These are phyloP conservation scores for Xylaria acuta DNA, from an alignment of 495 filamentous ascomycete genomes.

Conservation along the genomic window DNA sequence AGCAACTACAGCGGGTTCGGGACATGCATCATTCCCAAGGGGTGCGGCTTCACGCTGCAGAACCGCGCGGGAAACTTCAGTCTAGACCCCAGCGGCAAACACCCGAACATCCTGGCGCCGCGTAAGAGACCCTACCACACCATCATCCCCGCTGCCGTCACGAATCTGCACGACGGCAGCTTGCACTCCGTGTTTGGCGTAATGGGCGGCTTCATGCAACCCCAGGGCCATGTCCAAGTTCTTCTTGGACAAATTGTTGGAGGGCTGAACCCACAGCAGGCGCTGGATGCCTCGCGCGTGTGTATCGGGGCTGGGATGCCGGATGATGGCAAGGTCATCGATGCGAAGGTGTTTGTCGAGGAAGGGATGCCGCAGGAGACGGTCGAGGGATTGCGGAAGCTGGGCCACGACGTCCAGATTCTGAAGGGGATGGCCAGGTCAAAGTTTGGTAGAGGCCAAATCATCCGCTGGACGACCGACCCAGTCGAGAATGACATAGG, in stretches of 20 bases:
- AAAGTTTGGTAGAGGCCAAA: conserved; percentile 89
- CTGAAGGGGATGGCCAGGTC: conserved; percentile 69
- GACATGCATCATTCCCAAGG: conserved; percentile 79
- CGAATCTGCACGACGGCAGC: conserved; percentile 70
- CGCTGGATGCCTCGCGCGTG: conserved; percentile 87
- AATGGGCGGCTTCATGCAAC: conserved; percentile 99
- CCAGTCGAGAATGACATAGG: conserved; percentile 65
- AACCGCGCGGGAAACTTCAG: conserved; percentile 91
- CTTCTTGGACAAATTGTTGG: conserved; percentile 89
- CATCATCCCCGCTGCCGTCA: conserved; percentile 93
- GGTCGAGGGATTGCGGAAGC: conserved; percentile 65
- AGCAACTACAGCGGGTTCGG: conserved; percentile 93
- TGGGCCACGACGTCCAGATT: conserved; percentile 79
- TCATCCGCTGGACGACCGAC: conserved; percentile 74
- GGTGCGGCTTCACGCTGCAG: conserved; percentile 91
- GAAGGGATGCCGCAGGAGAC: conserved; percentile 78
- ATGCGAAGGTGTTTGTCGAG: conserved; percentile 72
- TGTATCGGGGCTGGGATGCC: conserved; percentile 78
- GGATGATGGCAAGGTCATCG: conserved; percentile 47
- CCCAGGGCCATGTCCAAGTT: conserved; percentile 96
- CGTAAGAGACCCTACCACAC: conserved; percentile 96
- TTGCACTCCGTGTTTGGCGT: conserved; percentile 90
- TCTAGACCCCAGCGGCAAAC: conserved; percentile 56
- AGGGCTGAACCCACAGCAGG: conserved; percentile 83
- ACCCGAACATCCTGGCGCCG: conserved; percentile 81